A percentile compares a stretch with the other conserved stretches of the same genome.
Evolutionary conservation across 805 yeast species (phyloP).

Genomic region (Starmerella stellata): DNA sequence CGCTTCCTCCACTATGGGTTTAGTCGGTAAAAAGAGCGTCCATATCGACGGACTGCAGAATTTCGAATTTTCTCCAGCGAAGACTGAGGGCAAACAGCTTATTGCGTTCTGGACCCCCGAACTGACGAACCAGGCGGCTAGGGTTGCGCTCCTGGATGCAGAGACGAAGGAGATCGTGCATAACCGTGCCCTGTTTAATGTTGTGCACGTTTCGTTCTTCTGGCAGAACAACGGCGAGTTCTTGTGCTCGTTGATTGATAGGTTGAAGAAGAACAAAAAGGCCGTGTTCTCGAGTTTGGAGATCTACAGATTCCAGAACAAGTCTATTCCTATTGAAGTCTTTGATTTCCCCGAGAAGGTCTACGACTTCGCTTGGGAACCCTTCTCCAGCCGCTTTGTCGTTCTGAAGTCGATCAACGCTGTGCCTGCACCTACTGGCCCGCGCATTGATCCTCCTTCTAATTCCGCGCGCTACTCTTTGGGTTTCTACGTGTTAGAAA

Average conservation of each 20-base stretch:
- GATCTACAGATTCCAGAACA: slow-evolving; percentile 71
- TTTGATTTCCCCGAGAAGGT: slow-evolving; percentile 83
- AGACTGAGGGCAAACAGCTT: slow-evolving; percentile 46
- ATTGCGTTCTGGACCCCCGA: slow-evolving; percentile 97
- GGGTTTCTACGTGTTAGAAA: slow-evolving; percentile 71
- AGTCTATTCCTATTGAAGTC: slow-evolving; percentile 85
- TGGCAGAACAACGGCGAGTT: slow-evolving; percentile 83
- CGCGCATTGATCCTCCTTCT: not conserved
- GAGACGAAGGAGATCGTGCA: slow-evolving; percentile 70
- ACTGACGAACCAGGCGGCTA: slow-evolving; percentile 75
- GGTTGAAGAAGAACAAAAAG: slow-evolving; percentile 91
- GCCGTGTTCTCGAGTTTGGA: slow-evolving; percentile 81
- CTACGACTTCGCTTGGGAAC: slow-evolving; percentile 88
- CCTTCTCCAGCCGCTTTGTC: slow-evolving; percentile 71
- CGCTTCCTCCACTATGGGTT: slow-evolving; percentile 59
- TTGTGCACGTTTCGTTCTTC: slow-evolving; percentile 69
- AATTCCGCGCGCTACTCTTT: slow-evolving; percentile 19
- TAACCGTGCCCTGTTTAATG: slow-evolving; percentile 88
- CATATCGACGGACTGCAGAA: slow-evolving; percentile 72
- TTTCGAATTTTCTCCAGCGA: slow-evolving; percentile 89
- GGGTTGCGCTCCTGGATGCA: slow-evolving; percentile 75
- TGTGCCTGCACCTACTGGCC: slow-evolving; percentile 19
- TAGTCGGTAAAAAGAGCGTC: slow-evolving; percentile 70
- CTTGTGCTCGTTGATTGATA: slow-evolving; percentile 85
- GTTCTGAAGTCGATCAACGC: slow-evolving; percentile 43